phyloP scores from a whole-genome alignment of 2,329 filamentous ascomycete species.

The Metarhizium sp. region DNA sequence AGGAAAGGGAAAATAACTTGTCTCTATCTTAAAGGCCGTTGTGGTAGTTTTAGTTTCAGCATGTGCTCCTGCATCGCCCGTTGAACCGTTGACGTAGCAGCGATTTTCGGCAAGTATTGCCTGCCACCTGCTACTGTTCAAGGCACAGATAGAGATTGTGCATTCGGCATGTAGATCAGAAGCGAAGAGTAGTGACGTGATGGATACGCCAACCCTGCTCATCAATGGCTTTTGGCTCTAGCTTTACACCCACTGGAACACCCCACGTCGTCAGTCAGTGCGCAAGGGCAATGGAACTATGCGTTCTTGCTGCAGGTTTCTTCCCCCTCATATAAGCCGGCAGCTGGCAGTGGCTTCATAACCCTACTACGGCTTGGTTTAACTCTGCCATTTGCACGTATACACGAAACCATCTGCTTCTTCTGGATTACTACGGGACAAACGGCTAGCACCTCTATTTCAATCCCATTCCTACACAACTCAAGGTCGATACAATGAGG shows the following conservation, averaged over 20 bases:
- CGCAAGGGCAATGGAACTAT: background rate
- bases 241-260: background rate
- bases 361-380: background rate
- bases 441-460: background rate
- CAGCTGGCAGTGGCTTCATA: background rate
- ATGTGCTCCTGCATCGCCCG: no score
- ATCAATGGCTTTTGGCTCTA: background rate
- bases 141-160: background rate
- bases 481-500: conserved; percentile 55
- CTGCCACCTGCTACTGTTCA: background rate
- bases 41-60: background rate
- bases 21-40: background rate
- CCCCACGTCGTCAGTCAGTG: background rate
- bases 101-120: background rate
- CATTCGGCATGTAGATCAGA: background rate
- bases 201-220: conserved; percentile 5
- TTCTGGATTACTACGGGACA: background rate
- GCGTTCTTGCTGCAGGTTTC: background rate
- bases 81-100: background rate
- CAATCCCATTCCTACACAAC: background rate
- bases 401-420: background rate
- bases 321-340: background rate
- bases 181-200: conserved; percentile 9
- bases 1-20: no score
- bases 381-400: background rate